phyloP scores from a whole-genome alignment of 2,329 filamentous ascomycete species.

The Beauveria bassiana region DNA sequence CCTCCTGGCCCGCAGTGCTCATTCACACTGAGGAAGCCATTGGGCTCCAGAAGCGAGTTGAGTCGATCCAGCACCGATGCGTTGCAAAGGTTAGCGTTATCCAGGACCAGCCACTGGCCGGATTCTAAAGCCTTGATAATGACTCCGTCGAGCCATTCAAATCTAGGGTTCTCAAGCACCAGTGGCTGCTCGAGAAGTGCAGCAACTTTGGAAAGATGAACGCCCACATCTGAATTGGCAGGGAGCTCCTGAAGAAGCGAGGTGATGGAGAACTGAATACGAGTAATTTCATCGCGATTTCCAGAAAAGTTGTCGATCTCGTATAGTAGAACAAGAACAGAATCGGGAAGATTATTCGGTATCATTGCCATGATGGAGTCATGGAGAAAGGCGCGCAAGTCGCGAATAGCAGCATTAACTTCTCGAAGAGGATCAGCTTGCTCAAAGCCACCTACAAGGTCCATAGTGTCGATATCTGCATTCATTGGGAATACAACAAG shows the following conservation, averaged over 20 bases:
- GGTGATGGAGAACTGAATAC: slow-evolving; percentile 31
- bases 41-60: slow-evolving; percentile 88
- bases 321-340: slow-evolving; percentile 44
- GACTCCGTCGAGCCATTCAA: slow-evolving; percentile 93
- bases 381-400: slow-evolving; percentile 44
- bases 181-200: slow-evolving; percentile 44
- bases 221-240: slow-evolving; percentile 36
- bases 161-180: slow-evolving; percentile 65
- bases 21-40: slow-evolving; percentile 82
- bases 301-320: slow-evolving; percentile 36
- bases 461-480: slow-evolving; percentile 92
- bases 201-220: slow-evolving; percentile 40
- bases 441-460: slow-evolving; percentile 93
- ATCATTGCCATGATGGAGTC: slow-evolving; percentile 39
- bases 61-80: slow-evolving; percentile 89
- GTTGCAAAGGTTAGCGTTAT: slow-evolving; percentile 96
- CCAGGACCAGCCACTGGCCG: slow-evolving; percentile 87
- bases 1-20: slow-evolving; percentile 83
- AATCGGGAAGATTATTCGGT: slow-evolving; percentile 37
- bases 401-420: slow-evolving; percentile 48
- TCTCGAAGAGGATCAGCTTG: slow-evolving; percentile 78
- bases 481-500: slow-evolving; percentile 84
- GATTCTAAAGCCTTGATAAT: slow-evolving; percentile 79
- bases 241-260: slow-evolving; percentile 34
- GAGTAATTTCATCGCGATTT: slow-evolving; percentile 29